phyloP scores from a whole-genome alignment of 2,329 filamentous ascomycete species.

The Trichoderma aggressivum region DNA sequence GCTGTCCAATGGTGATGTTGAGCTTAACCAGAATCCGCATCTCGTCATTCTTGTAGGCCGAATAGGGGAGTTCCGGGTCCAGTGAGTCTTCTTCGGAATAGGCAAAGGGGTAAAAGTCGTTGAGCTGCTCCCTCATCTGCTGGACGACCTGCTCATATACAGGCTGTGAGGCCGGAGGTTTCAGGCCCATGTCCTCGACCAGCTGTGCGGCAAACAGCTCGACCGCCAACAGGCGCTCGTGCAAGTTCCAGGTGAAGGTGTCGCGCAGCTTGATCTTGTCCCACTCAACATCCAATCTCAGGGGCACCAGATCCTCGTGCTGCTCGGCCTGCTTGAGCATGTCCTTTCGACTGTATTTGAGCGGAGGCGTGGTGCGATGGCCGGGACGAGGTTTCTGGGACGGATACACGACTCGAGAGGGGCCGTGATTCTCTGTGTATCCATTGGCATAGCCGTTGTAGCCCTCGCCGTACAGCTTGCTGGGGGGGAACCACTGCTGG shows the following conservation, averaged over 20 bases:
- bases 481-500: constrained; percentile 53
- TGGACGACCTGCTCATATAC: constrained; percentile 58
- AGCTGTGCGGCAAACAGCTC: constrained; percentile 86
- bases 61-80: constrained; percentile 85
- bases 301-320: constrained; percentile 84
- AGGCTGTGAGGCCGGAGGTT: constrained; percentile 65
- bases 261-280: constrained; percentile 94
- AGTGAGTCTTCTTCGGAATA: constrained; percentile 86
- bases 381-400: constrained; percentile 71
- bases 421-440: constrained; percentile 67
- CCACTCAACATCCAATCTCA: constrained; percentile 89
- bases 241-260: constrained; percentile 97
- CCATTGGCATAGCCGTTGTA: constrained; percentile 90
- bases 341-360: constrained; percentile 76
- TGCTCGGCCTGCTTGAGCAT: constrained; percentile 83
- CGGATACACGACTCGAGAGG: constrained; percentile 71
- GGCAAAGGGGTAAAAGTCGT: constrained; percentile 89
- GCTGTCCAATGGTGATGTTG: constrained; percentile 94
- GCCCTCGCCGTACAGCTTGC: constrained; percentile 64
- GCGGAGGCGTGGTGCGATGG: constrained; percentile 66
- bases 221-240: constrained; percentile 77
- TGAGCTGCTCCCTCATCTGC: constrained; percentile 84
- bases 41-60: constrained; percentile 96
- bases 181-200: constrained; percentile 83
- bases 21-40: constrained; percentile 95